Conservation (phyloP, 169 alveolate genomes). For the Babesia bovis region DNA sequence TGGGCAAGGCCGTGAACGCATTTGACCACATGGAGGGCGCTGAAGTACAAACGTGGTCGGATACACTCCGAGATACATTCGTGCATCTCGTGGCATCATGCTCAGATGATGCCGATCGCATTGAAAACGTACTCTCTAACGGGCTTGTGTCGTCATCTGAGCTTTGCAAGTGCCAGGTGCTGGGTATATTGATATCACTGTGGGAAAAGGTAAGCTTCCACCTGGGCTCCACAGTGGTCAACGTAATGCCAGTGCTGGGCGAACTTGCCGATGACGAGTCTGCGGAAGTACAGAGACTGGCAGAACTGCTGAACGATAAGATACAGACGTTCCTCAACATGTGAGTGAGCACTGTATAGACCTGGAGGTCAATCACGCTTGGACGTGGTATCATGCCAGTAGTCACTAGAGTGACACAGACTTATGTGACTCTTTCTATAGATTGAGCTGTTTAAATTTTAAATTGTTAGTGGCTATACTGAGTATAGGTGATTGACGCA, state of each 20-base stretch:
- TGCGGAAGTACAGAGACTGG: conserved; percentile 36
- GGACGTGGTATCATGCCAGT: no score
- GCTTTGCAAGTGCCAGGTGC: conserved; percentile 20
- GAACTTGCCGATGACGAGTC: conserved; percentile 63
- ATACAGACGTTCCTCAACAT: conserved; percentile 38
- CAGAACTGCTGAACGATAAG: conserved; percentile 27
- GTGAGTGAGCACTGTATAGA: background rate
- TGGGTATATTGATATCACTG: conserved; percentile 26
- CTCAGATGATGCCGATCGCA: conserved; percentile 27
- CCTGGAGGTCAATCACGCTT: no score
- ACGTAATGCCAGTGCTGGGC: conserved; percentile 60
- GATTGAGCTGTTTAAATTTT: background rate
- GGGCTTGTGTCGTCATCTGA: conserved; percentile 20
- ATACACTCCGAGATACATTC: conserved; percentile 5
- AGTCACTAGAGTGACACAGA: background rate
- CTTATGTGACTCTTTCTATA: background rate
- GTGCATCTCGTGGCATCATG: conserved; percentile 19
- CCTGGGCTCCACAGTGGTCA: conserved; percentile 39
- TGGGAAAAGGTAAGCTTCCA: conserved; percentile 56
- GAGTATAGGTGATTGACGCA: no score
- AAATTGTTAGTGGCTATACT: no score
- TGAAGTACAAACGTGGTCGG: conserved; percentile 2
- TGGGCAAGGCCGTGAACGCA: conserved; percentile 24
- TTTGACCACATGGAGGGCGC: conserved; percentile 1
- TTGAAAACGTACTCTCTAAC: conserved; percentile 50